Evolutionary conservation across 2,329 filamentous ascomycete species (phyloP).

Genomic region (Orbilia blumenaviensis): DNA sequence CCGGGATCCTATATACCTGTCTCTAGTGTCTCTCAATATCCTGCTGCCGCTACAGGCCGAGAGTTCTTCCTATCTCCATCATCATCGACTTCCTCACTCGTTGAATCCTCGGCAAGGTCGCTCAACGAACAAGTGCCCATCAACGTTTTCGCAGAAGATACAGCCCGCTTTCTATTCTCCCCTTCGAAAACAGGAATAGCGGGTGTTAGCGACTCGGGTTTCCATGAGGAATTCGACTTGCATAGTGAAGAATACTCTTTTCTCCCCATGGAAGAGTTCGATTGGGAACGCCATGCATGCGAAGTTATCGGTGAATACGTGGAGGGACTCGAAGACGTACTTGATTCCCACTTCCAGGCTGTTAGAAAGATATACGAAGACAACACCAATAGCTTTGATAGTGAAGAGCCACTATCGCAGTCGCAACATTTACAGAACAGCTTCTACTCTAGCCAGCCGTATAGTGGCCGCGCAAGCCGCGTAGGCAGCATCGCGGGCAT

Average conservation of each 20-base stretch:
- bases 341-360: conserved; percentile 55
- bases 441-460: conserved; percentile 11
- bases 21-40: conserved; percentile 53
- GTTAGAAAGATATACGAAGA: conserved; percentile 55
- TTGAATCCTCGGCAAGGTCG: conserved; percentile 54
- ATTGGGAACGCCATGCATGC: conserved; percentile 57
- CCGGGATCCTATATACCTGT: conserved; percentile 51
- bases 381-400: conserved; percentile 15
- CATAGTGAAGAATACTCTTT: conserved; percentile 56
- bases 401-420: conserved; percentile 28
- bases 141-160: conserved; percentile 56
- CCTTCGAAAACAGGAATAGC: conserved; percentile 49
- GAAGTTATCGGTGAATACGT: conserved; percentile 57
- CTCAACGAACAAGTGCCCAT: conserved; percentile 55
- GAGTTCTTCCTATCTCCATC: conserved; percentile 57
- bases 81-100: conserved; percentile 56
- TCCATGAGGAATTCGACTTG: conserved; percentile 56
- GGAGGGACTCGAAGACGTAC: conserved; percentile 55
- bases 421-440: conserved; percentile 6
- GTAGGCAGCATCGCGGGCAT: conserved; percentile 42
- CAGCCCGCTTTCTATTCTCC: conserved; percentile 52
- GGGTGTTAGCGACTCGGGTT: conserved; percentile 47
- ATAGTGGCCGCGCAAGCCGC: conserved; percentile 27
- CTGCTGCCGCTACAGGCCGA: conserved; percentile 1
- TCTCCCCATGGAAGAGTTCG: conserved; percentile 57